Evolutionary conservation across 352 stramenopile genomes (phyloP).

Genomic region (Thraustochytrium sp.): DNA sequence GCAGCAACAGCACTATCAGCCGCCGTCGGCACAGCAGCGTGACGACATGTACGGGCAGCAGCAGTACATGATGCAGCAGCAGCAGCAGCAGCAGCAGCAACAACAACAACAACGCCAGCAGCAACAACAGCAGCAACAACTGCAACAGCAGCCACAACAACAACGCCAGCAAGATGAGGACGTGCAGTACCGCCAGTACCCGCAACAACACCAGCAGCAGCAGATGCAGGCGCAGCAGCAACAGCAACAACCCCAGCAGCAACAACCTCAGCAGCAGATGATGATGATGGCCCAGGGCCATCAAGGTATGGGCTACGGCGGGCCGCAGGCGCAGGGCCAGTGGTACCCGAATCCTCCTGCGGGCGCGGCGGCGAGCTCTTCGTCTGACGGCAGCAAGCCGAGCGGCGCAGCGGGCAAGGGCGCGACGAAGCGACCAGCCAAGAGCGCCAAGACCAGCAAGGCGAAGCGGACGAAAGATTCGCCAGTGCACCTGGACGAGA

Average conservation of each 20-base stretch:
- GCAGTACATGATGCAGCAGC: too few relatives aligned
- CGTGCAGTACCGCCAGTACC: not conserved
- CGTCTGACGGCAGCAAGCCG: too few relatives aligned
- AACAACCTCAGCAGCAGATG: not conserved
- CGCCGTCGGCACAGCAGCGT: not conserved
- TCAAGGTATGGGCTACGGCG: too few relatives aligned
- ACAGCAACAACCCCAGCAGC: not conserved
- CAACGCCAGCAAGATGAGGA: not conserved
- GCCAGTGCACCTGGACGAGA: not conserved
- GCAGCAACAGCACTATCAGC: not conserved
- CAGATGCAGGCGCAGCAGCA: not conserved
- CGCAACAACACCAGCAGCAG: not conserved
- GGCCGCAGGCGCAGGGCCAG: not conserved
- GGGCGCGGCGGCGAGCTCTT: too few relatives aligned
- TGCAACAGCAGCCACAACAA: not conserved
- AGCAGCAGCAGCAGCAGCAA: not conserved
- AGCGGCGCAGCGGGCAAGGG: too few relatives aligned
- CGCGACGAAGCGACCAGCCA: too few relatives aligned
- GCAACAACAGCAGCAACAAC: not conserved
- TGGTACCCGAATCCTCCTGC: conserved; percentile 18
- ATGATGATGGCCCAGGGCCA: not conserved
- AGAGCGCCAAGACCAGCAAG: not conserved
- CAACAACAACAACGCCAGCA: not conserved
- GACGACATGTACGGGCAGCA: too few relatives aligned
- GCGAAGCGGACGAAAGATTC: not conserved